A percentile compares a stretch with the other conserved stretches of the same genome.
These are phyloP conservation scores for Saturnispora gosingensis DNA, from an alignment of 805 yeast species.

Conservation along the genomic window DNA sequence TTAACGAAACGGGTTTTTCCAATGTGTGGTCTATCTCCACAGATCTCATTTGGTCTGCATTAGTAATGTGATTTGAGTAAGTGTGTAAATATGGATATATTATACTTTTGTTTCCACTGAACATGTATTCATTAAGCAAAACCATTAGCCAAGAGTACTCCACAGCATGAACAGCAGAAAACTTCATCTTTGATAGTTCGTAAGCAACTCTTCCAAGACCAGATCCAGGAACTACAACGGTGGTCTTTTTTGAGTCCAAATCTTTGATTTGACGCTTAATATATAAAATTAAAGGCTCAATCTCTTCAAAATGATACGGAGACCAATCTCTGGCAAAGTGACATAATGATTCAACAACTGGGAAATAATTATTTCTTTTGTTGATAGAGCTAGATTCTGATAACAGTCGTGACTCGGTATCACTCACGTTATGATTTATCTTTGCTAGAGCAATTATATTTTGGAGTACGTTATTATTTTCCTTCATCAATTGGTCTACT, in stretches of 20 bases:
- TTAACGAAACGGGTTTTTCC: constrained; percentile 39
- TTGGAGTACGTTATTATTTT: constrained; percentile 40
- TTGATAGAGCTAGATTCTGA: constrained; percentile 12
- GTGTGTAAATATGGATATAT: constrained; percentile 51
- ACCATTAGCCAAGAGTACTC: constrained; percentile 76
- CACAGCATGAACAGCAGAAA: constrained; percentile 49
- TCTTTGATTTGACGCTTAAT: constrained; percentile 34
- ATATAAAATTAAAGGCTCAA: constrained; percentile 45
- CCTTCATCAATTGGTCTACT: constrained; percentile 38
- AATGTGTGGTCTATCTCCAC: constrained; percentile 24
- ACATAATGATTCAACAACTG: constrained; percentile 61
- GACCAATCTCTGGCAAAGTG: constrained; percentile 81
- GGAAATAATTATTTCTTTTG: constrained; percentile 25
- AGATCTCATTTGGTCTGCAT: constrained; percentile 42
- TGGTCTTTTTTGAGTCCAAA: constrained; percentile 27
- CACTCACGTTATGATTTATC: constrained; percentile 28
- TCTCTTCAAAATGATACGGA: constrained; percentile 34
- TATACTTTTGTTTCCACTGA: constrained; percentile 18
- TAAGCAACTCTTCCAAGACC: constrained; percentile 77
- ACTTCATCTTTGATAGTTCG: constrained; percentile 37
- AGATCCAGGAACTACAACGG: constrained; percentile 75
- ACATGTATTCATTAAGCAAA: constrained; percentile 52
- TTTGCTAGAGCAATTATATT: constrained; percentile 35
- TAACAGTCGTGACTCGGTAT: constrained; percentile 35
- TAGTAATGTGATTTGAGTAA: constrained; percentile 52